phyloP scores from a whole-genome alignment of 169 alveolate genomes.

The Eimeria acervulina region DNA sequence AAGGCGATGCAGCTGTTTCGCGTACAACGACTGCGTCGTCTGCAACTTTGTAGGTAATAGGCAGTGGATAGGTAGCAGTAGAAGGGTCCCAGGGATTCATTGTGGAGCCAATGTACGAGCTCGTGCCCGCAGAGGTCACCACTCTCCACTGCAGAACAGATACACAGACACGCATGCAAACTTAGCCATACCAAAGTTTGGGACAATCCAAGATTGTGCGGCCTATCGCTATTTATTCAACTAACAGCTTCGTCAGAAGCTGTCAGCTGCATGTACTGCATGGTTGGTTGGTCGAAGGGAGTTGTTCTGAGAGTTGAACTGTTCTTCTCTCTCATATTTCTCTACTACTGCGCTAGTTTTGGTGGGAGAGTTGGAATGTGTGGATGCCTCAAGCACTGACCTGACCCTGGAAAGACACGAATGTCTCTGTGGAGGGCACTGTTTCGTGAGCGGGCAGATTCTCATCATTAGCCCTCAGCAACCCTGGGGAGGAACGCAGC shows the following conservation, averaged over 20 bases:
- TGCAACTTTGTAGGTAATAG: conserved; percentile 56
- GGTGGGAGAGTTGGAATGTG: background rate
- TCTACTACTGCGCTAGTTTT: background rate
- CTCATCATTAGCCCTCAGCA: conserved; percentile 74
- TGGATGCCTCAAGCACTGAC: conserved; percentile 5
- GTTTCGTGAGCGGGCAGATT: conserved; percentile 64
- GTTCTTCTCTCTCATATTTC: background rate
- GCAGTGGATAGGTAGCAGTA: conserved; percentile 63
- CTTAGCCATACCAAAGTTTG: background rate
- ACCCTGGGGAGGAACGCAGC: background rate
- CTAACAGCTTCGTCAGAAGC: background rate
- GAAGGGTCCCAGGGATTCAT: conserved; percentile 74
- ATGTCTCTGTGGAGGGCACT: conserved; percentile 59
- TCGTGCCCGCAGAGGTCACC: conserved; percentile 67
- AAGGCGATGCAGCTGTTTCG: background rate
- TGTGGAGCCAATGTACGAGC: conserved; percentile 42
- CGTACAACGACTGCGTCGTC: conserved; percentile 43
- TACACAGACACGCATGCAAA: background rate
- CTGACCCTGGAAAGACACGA: conserved; percentile 66
- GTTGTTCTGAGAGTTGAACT: background rate
- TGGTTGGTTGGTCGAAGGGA: background rate
- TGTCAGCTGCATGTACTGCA: too few species aligned
- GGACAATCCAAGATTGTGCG: background rate
- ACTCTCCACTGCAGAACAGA: conserved; percentile 61
- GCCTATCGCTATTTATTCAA: background rate